A percentile compares a stretch with the other conserved stretches of the same genome.
These are phyloP conservation scores for Aspergillus uvarum DNA, from an alignment of 2,329 filamentous ascomycete genomes.

Conservation along the genomic window DNA sequence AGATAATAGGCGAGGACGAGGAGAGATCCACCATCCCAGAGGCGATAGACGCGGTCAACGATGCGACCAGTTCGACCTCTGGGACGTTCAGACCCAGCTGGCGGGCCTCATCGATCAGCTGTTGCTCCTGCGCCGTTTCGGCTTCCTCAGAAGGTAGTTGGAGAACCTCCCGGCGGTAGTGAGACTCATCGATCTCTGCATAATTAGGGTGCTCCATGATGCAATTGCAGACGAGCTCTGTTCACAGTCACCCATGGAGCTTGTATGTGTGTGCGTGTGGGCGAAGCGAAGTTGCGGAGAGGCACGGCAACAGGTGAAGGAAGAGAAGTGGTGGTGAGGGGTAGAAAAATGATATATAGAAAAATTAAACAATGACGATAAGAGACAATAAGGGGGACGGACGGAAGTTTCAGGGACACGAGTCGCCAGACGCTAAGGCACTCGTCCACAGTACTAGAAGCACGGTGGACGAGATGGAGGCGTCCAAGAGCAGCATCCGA, in stretches of 20 bases:
- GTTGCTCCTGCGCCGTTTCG: constrained; percentile 40
- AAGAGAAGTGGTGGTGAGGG: neutral
- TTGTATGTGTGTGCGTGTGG: neutral
- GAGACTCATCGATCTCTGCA: constrained; percentile 34
- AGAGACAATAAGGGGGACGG: neutral
- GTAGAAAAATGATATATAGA: constrained; percentile 3
- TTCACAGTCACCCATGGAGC: constrained; percentile 15
- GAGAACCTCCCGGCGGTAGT: constrained; percentile 41
- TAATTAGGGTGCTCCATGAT: constrained; percentile 25
- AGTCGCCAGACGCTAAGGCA: constrained; percentile 19
- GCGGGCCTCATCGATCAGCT: constrained; percentile 39
- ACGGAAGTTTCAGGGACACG: constrained; percentile 12
- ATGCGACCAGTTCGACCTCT: constrained; percentile 32
- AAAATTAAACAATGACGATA: constrained; percentile 3
- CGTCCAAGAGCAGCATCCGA: constrained; percentile 34
- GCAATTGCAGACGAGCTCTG: constrained; percentile 20
- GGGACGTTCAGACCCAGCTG: constrained; percentile 39
- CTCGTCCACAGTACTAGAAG: constrained; percentile 34
- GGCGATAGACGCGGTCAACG: constrained; percentile 38
- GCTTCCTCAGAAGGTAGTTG: constrained; percentile 33
- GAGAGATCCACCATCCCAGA: constrained; percentile 38
- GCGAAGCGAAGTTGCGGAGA: neutral
- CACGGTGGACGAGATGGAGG: constrained; percentile 33
- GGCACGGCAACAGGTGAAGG: neutral
- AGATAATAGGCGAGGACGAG: constrained; percentile 35